Conservation (phyloP, 805 yeast species). For the Kuraishia cidri region DNA sequence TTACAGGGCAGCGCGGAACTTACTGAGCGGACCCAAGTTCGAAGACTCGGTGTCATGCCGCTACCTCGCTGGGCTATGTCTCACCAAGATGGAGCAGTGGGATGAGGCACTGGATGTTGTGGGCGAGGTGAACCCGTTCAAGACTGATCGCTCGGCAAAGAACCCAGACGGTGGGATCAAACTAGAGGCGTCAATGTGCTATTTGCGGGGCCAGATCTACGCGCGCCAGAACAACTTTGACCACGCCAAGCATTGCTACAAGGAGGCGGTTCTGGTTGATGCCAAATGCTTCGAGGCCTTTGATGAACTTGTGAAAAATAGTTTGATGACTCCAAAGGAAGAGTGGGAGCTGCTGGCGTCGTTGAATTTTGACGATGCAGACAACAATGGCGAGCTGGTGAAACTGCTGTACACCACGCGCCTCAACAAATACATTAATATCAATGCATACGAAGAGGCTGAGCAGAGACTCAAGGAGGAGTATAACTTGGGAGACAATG, state of each 20-base stretch:
- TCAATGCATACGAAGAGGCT: constrained; percentile 52
- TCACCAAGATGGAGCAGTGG: constrained; percentile 64
- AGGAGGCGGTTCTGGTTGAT: constrained; percentile 81
- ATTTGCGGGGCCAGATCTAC: constrained; percentile 74
- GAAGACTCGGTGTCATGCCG: constrained; percentile 66
- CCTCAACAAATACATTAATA: constrained; percentile 63
- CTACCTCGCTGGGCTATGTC: constrained; percentile 69
- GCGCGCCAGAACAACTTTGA: constrained; percentile 79
- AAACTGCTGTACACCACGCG: constrained; percentile 67
- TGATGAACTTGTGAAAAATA: constrained; percentile 63
- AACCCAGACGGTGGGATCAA: constrained; percentile 78
- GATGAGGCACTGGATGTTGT: constrained; percentile 85
- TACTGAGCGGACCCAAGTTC: constrained; percentile 48
- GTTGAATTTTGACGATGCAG: constrained; percentile 63
- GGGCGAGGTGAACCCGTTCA: constrained; percentile 76
- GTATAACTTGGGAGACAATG: constrained; percentile 58
- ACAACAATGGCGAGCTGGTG: constrained; percentile 76
- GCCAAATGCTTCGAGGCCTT: constrained; percentile 92
- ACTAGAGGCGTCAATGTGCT: constrained; percentile 82
- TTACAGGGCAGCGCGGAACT: constrained; percentile 68
- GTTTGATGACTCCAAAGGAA: constrained; percentile 72
- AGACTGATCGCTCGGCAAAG: constrained; percentile 20
- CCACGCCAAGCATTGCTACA: constrained; percentile 76
- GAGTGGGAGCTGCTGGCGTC: constrained; percentile 72
- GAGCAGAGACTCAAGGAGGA: constrained; percentile 60